Base-by-base conservation (phyloP, 208 protist species). In the Wallacemonas collosoma region DNA sequence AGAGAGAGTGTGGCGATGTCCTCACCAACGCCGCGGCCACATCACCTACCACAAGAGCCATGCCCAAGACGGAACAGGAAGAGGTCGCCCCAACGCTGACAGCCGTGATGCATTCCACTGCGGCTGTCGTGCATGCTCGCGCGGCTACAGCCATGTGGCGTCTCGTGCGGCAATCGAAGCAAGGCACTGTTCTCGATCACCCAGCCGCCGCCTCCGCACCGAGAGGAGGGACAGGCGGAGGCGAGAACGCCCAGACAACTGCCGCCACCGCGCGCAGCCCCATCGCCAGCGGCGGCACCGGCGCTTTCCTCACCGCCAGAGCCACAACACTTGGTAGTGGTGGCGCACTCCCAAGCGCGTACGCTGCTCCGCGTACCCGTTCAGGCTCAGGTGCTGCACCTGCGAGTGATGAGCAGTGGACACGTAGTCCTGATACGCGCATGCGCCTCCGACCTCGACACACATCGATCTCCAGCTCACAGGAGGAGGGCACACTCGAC, bases 381-480 rank as follows among this genome's bases (percentile, higher is more conserved):
- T 26, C 51, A 14, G 68, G 12, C 9, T 26, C 43, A 12, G 11
- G 36, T 54, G 9, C 43, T 3, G 5, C 39, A 3, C 12, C 40
- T 35, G 9, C 68, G 9, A 12, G 50, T 9, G 47, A 41, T 2
- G 73, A 55, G 50, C 64, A 55, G 14, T 84, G 79, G 79, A 56
- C 41, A 17, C 75, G 58, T 26, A 71, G 63, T 39, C 36, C 51
- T 26, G 71, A 71, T 1, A 17, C 17, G 1, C 61, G 51, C 50
- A 84, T 84, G 79, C 56, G 58, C 1, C 55, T 84, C 26, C 74
- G 75, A n/a, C 71, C 56, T 17, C 79, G 79, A 14, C 48, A 45
- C 43, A 11, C 43, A 9, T 65, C 60, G 2, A 14, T 50, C 40
- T 65, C 60, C 14, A 65, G 43, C 43, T 65, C 60, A n/a, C 60